Evolutionary conservation across 805 yeast species (phyloP), one percentile per base, ranked within the genome.

Genomic region (Candida khao-thaluensis): DNA sequence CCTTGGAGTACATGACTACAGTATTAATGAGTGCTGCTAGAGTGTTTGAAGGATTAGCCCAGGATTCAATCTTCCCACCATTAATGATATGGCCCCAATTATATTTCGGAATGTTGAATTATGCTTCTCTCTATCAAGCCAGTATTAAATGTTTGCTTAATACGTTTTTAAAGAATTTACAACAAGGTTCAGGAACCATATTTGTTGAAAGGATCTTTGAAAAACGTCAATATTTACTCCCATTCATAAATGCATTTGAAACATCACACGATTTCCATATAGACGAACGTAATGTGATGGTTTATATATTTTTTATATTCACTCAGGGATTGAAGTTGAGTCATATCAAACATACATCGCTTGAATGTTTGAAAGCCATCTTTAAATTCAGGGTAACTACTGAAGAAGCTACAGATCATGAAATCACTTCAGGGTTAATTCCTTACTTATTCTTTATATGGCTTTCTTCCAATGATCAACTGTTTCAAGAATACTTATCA

Each of bases 251-350:
- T 1, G 58, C 62, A 4, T 59, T 71, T 44, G 90, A 83, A 48
- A 40, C 47, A 0, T 15, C 57, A 9, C 66, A 65, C 42, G 66
- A 61, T 3, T 51, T 76, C 6, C 48, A 48, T 7, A 57, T 81
- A 40, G 62, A 65, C 1, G 55, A 54, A 22, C 62, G 62, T 2
- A 80, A 76, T 50, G 71, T 82, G 47, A 79, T 81, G 40, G 66
- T 70, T 20, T 65, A 77, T 14, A 53, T 82, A 24, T 55, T 77
- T 21, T 63, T 66, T 30, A 51, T 74, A 15, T 58, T 77, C 14
- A 64, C 76, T 3, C 79, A 74, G 51, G 91, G 90, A 0, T 56
- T 82, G 28, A 72, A 75, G 25, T 59, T 77, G 7, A 78, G 87
- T 6, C 79, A 75, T 40, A 66, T 81, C 15, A 74, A 72, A 41